These are phyloP conservation scores for Vicia villosa DNA, from an alignment of 306 rosid genomes.

Conservation along the genomic window DNA sequence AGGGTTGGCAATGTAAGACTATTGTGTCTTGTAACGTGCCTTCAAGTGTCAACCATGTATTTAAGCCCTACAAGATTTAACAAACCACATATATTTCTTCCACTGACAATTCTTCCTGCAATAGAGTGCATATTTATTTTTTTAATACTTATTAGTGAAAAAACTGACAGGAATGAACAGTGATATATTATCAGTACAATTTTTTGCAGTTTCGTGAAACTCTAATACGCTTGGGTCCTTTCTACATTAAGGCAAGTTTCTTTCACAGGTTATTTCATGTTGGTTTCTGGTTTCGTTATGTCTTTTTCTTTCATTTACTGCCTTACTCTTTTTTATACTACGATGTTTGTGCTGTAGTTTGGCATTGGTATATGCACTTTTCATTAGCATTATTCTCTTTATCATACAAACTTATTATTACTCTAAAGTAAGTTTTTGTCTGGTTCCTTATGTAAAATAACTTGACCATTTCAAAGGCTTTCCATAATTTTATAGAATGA, in stretches of 20 bases:
- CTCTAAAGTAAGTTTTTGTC: not conserved
- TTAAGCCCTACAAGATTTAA: constrained; percentile 8
- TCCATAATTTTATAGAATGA: not conserved
- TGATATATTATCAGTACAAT: constrained; percentile 40
- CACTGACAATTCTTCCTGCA: constrained; percentile 22
- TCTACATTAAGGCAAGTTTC: constrained; percentile 88
- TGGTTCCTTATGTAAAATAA: constrained; percentile 3
- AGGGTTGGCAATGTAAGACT: constrained; percentile 11
- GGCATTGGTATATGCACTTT: constrained; percentile 18
- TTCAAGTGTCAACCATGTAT: constrained; percentile 3
- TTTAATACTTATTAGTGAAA: constrained; percentile 36
- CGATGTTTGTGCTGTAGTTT: constrained; percentile 27
- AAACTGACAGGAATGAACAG: constrained; percentile 38
- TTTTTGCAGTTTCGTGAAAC: constrained; percentile 96
- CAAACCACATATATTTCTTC: constrained; percentile 24
- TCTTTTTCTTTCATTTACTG: constrained; percentile 13
- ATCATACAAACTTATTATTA: constrained; percentile 22
- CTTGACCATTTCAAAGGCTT: constrained; percentile 10
- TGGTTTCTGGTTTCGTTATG: constrained; percentile 21
- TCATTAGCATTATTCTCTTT: constrained; percentile 15
- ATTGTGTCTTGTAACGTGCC: constrained; percentile 24
- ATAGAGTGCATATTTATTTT: constrained; percentile 26
- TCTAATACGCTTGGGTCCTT: constrained; percentile 90
- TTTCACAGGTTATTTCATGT: constrained; percentile 33
- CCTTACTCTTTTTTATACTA: constrained; percentile 20